Evolutionary conservation across 2,329 filamentous ascomycete genomes (phyloP), one percentile per base, ranked within the genome.

Genomic region (Alternaria panax): DNA sequence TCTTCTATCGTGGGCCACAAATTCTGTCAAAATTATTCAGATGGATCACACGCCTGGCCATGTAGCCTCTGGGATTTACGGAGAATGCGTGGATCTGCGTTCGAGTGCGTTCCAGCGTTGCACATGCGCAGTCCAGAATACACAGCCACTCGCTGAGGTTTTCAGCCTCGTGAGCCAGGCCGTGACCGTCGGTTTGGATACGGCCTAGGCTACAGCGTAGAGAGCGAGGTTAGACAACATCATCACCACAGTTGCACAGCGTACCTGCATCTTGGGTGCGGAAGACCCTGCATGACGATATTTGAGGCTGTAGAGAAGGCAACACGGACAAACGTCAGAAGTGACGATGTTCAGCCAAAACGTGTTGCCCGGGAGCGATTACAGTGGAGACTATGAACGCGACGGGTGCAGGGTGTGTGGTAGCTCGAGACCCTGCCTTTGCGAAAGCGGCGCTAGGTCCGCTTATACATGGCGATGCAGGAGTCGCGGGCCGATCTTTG

Each of bases 331-430:
- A 64, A 64, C 66, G 66, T 70, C 66, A 69, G 62, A 51, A 28
- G 66, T 67, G 64, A 66, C 66, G 65, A 65, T 64, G 36, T 60
- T 43, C 52, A 51, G 50, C 54, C 60, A 61, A 60, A 52, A 58
- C 47, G 55, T 57, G 48, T 42, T 47, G 50, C 34, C 25, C n/a
- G 11, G 20, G 57, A 34, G 57, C 53, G 47, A 47, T 55, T 32
- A 40, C 36, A 42, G 59, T 51, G 58, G 54, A 32, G 55, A 52
- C 28, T 40, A 61, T 64, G 59, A 62, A 57, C 56, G 58, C 53
- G 57, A 64, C 59, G 66, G 64, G 54, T 59, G 46, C 51, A 52
- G 66, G 64, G 54, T 59, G 46, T 56, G 57, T 32, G 40, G 62
- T 53, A 34, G 46, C 16, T 27, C 34, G 18, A 52, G 48, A 51